A percentile compares a stretch with the other conserved stretches of the same genome.
Conservation (phyloP, 805 yeast species). For the Starmerella apis region DNA sequence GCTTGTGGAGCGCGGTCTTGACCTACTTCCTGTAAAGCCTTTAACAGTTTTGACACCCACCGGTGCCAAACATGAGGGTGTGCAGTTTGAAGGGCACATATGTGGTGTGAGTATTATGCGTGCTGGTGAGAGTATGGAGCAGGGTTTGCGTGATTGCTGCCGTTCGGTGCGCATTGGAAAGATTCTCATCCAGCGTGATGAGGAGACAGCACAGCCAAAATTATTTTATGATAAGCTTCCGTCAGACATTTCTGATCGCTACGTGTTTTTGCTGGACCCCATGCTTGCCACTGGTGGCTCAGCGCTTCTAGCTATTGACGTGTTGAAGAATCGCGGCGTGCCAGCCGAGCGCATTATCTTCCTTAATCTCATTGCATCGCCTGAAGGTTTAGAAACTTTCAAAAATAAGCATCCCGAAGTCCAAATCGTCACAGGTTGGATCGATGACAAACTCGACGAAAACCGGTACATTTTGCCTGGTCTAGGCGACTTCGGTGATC, state of each 20-base stretch:
- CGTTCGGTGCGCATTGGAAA: slow-evolving; percentile 93
- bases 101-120: slow-evolving; percentile 97
- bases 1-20: slow-evolving; percentile 89
- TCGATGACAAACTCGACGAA: slow-evolving; percentile 79
- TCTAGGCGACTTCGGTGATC: slow-evolving; percentile 94
- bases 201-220: slow-evolving; percentile 90
- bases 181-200: slow-evolving; percentile 93
- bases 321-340: slow-evolving; percentile 76
- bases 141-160: slow-evolving; percentile 94
- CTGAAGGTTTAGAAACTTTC: slow-evolving; percentile 82
- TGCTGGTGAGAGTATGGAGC: slow-evolving; percentile 99
- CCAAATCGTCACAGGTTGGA: slow-evolving; percentile 84
- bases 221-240: slow-evolving; percentile 90
- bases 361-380: slow-evolving; percentile 83
- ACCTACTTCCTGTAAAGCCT: slow-evolving; percentile 80
- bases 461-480: slow-evolving; percentile 85
- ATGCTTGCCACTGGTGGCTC: slow-evolving; percentile 99
- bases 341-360: slow-evolving; percentile 78
- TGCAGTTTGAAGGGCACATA: slow-evolving; percentile 76
- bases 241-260: slow-evolving; percentile 77
- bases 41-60: slow-evolving; percentile 64
- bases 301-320: slow-evolving; percentile 94
- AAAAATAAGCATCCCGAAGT: slow-evolving; percentile 70
- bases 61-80: slow-evolving; percentile 61
- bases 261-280: slow-evolving; percentile 86